Base-by-base conservation (phyloP, 495 filamentous ascomycete genomes). In the Penicillium nucicola region DNA sequence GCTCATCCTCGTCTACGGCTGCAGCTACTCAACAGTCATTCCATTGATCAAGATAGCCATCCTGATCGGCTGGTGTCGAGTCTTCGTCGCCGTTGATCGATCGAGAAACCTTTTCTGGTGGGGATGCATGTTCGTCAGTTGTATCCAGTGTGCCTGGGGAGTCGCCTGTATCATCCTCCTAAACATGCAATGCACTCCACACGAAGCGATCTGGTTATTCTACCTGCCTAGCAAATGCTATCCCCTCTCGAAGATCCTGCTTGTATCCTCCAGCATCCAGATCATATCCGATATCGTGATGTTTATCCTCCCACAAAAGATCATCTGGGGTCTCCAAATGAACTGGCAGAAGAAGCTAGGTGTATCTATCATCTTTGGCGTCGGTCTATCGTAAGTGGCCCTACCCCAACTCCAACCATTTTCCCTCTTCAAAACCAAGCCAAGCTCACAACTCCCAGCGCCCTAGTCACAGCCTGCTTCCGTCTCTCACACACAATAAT, bases 361-460 rank as follows among this genome's bases (percentile, higher is more conserved):
- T 6, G 46, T 78, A 5, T 74, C 68, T 1, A 42, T 71, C 18
- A 68, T 78, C 44, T 69, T 78, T 45, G 66, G 69, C 19, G 46
- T 69, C 19, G 74, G 74, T 36, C 43, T 71, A 34, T 41, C 71
- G 70, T 74, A 33, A 60, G 70, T 51, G 5, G 5, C 20, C 20
- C 36, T 4, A 22, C 20, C 20, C 36, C 13, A 18, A 17, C 22
- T 20, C 39, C 18, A 15, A 50, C 32, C 17, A 4, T 2, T n/a
- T 20, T n/a, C 22, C 25, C 31, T n/a, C n/a, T n/a, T n/a, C n/a
- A n/a, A 42, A 20, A 31, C 12, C 15, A 8, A 5, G 4, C 19
- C 13, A 44, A 31, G 31, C 42, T 28, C 37, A 42, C 13, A 33
- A 19, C n/a, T 5, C 31, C 7, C 44, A 61, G 48, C n/a, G 48